A percentile compares a stretch with the other conserved stretches of the same genome.
phyloP scores from a whole-genome alignment of 169 alveolate species.

The Cyclospora cayetanensis region DNA sequence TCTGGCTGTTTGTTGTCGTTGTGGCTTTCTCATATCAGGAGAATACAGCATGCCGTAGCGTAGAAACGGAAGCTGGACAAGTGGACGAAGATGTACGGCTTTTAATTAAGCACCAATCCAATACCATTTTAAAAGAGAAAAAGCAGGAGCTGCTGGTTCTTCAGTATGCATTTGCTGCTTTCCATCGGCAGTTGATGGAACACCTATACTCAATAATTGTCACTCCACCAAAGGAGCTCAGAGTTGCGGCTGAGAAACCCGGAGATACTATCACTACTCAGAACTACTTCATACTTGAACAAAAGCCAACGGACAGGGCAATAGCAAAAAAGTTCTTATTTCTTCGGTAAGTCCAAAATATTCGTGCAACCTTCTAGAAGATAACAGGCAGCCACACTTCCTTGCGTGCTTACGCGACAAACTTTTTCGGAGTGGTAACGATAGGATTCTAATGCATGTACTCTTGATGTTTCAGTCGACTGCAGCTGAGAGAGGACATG shows the following conservation, averaged over 20 bases:
- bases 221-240: slow-evolving; percentile 48
- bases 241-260: slow-evolving; percentile 13
- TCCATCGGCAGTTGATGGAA: slow-evolving; percentile 21
- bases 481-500: slow-evolving; percentile 36
- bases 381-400: no score
- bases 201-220: not conserved
- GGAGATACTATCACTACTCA: slow-evolving; percentile 10
- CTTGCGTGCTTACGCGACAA: no score
- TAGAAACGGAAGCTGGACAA: slow-evolving; percentile 23
- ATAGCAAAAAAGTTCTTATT: slow-evolving; percentile 10
- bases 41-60: slow-evolving; percentile 2
- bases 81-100: slow-evolving; percentile 14
- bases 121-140: not conserved
- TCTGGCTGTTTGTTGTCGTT: not conserved
- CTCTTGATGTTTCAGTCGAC: not conserved
- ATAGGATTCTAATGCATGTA: no score
- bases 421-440: no score
- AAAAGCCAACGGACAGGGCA: not conserved
- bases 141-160: slow-evolving; percentile 48
- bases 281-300: not conserved
- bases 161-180: slow-evolving; percentile 50
- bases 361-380: no score
- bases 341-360: slow-evolving; percentile 24
- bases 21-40: not conserved
- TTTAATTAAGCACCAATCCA: not conserved